Percentiles rank a stretch among this genome's conserved stretches.
Evolutionary conservation across 331 rosid genomes (phyloP).

Genomic region (Rosa hybrid): DNA sequence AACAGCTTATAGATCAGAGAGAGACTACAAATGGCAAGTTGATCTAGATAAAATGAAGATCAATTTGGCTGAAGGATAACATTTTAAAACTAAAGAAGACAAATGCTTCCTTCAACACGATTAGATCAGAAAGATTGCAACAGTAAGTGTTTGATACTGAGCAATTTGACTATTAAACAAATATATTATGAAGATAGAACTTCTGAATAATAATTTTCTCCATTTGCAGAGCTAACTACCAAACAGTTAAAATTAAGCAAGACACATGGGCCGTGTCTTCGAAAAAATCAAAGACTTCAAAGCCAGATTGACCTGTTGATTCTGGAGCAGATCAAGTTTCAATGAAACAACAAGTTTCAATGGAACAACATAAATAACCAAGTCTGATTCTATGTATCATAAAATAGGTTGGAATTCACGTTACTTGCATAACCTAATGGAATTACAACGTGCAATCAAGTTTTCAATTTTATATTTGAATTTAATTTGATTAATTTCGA

Average conservation of each 20-base stretch:
- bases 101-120: not conserved
- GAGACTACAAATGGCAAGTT: not conserved
- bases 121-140: not conserved
- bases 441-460: not conserved
- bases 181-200: not conserved
- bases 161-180: not conserved
- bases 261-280: slow-evolving; percentile 2
- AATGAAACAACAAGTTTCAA: not conserved
- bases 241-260: not conserved
- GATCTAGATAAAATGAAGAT: not conserved
- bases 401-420: slow-evolving; percentile 19
- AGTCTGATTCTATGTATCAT: not conserved
- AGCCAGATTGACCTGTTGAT: slow-evolving; percentile 3
- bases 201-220: not conserved
- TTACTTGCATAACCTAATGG: not conserved
- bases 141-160: not conserved
- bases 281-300: not conserved
- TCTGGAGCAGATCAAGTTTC: slow-evolving; percentile 5
- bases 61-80: not conserved
- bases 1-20: no score
- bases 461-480: not conserved
- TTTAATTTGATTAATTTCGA: not conserved
- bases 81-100: not conserved
- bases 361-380: not conserved
- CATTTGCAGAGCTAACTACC: not conserved